Evolutionary conservation across 176 grass and related monocot species (phyloP), one percentile per base, ranked within the genome.

Genomic region (Microstegium vimineum): DNA sequence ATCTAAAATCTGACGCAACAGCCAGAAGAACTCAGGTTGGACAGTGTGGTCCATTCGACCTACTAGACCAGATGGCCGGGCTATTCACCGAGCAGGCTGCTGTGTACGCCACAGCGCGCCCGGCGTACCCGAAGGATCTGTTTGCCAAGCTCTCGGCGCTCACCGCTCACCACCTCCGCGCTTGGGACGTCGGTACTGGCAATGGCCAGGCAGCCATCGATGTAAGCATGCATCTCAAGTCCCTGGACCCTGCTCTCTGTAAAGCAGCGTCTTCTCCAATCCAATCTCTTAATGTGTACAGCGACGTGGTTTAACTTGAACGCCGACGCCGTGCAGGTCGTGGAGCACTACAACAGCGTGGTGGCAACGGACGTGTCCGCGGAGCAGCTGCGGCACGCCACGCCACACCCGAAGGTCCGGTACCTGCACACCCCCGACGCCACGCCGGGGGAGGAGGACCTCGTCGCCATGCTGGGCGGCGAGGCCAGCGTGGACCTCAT

Each of bases 161-260:
- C 35, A 90, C 91, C 31, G 4, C 87, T 2, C 66, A 87, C 26
- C 84, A 74, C 81, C 28, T 56, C n/a, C 41, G 73, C 9, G 84
- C 84, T 33, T 93, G 87, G 91, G 91, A 93, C 16, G 84, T 79
- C 20, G 81, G 91, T 70, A 93, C 91, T 12, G 91, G 91, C 32
- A 93, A 20, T 26, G 87, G 91, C 59, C 91, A 90, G 84, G 91
- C 80, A 16, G 87, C 91, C 54, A 31, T 90, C 36, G 23, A 28
- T 28, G 88, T 90, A 89, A 80, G 79, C 64, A 31, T 68, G 79
- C 64, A 25, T 74, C 28, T 22, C 18, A 22, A 23, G 0, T 51
- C 70, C 74, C 38, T 37, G 35, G n/a, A n/a, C n/a, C n/a, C 34
- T 49, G 2, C 41, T 56, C 51, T 56, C 7, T 56, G 1, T n/a